Evolutionary conservation across 257 asterid genomes (phyloP).

Genomic region (Striga asiatica): DNA sequence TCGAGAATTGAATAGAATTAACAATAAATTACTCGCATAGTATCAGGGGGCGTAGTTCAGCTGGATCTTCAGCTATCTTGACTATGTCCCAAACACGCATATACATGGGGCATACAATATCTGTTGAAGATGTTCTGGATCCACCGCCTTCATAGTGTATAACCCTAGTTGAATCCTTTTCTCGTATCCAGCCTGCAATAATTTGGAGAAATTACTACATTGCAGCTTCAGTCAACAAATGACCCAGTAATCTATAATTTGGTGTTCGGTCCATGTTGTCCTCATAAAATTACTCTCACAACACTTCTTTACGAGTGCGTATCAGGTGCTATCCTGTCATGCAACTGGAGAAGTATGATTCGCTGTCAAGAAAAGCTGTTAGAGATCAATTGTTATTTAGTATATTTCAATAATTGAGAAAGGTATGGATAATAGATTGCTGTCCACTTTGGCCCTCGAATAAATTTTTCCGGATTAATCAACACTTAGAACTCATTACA

Average conservation of each 20-base stretch:
- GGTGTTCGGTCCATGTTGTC: no score
- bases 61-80: constrained; percentile 80
- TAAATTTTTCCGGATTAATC: background rate
- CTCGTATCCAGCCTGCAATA: constrained; percentile 79
- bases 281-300: no score
- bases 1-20: no score
- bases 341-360: background rate
- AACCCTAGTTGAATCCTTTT: constrained; percentile 72
- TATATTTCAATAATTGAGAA: background rate
- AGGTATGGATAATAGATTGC: background rate
- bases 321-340: background rate
- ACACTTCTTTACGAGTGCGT: background rate
- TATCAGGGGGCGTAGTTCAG: constrained; percentile 80
- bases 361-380: background rate
- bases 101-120: constrained; percentile 96
- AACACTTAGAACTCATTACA: background rate
- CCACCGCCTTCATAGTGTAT: constrained; percentile 98
- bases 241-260: background rate
- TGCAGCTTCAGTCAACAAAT: background rate
- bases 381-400: background rate
- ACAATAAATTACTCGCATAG: constrained; percentile 77
- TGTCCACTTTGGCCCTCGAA: background rate
- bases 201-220: background rate
- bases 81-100: constrained; percentile 90
- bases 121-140: constrained; percentile 80